These are phyloP conservation scores for Alopecurus myosuroides DNA, from an alignment of 176 grass and related monocot species.

Conservation along the genomic window DNA sequence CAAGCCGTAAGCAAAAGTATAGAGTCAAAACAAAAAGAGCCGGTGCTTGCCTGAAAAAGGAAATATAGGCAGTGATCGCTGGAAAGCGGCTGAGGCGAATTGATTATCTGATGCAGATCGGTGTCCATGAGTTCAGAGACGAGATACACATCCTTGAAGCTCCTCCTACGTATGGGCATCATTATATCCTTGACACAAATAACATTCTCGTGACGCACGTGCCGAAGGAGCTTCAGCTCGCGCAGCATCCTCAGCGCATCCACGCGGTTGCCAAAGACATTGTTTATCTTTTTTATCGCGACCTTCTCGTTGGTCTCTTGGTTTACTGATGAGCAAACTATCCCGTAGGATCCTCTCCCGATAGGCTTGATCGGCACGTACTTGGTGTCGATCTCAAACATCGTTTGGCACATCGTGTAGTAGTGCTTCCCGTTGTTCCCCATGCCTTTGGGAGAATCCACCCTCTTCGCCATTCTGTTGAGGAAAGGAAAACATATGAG, in stretches of 20 bases:
- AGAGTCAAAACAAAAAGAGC: neutral
- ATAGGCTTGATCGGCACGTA: slow-evolving; percentile 55
- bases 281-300: slow-evolving; percentile 46
- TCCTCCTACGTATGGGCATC: slow-evolving; percentile 47
- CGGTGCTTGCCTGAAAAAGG: slow-evolving; percentile 44
- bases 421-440: slow-evolving; percentile 46
- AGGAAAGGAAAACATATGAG: neutral
- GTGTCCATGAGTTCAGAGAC: slow-evolving; percentile 61
- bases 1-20: neutral
- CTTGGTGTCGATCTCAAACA: slow-evolving; percentile 52
- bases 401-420: slow-evolving; percentile 37
- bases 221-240: slow-evolving; percentile 54
- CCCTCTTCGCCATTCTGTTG: slow-evolving; percentile 31
- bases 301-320: slow-evolving; percentile 42
- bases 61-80: slow-evolving; percentile 64
- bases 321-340: slow-evolving; percentile 35
- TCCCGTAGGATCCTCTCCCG: slow-evolving; percentile 37
- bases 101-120: slow-evolving; percentile 58
- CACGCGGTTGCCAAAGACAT: slow-evolving; percentile 48
- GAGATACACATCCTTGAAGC: slow-evolving; percentile 57
- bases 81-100: slow-evolving; percentile 41
- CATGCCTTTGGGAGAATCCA: slow-evolving; percentile 26
- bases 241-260: slow-evolving; percentile 49
- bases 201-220: slow-evolving; percentile 57
- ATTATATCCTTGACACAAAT: slow-evolving; percentile 64